Percentiles rank a stretch among this genome's conserved stretches.
These are phyloP conservation scores for Penicillium steckii DNA, from an alignment of 495 filamentous ascomycete genomes.

Conservation along the genomic window DNA sequence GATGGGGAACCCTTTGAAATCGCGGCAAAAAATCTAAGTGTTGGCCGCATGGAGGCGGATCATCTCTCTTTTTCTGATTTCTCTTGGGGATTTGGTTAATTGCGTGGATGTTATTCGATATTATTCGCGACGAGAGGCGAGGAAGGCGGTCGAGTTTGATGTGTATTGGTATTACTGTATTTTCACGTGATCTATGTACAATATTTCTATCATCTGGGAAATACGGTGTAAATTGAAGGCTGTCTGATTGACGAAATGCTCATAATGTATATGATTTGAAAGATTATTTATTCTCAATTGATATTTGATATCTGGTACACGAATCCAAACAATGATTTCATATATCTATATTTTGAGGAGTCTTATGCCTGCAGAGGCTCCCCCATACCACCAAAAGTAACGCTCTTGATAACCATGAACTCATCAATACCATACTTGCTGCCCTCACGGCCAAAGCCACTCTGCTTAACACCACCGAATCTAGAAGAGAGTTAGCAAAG, in stretches of 20 bases:
- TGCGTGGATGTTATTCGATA: neutral
- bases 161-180: neutral
- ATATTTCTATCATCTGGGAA: neutral
- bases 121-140: neutral
- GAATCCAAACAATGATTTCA: neutral
- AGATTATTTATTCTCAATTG: neutral
- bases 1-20: slow-evolving; percentile 31
- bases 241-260: neutral
- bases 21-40: slow-evolving; percentile 28
- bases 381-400: slow-evolving; percentile 78
- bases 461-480: slow-evolving; percentile 93
- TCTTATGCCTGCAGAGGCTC: slow-evolving; percentile 47
- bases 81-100: neutral
- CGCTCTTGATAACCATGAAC: slow-evolving; percentile 83
- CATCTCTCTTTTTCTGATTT: neutral
- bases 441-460: slow-evolving; percentile 90
- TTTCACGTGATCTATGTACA: neutral
- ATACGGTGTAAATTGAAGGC: neutral
- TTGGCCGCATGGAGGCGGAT: slow-evolving; percentile 29
- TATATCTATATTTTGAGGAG: neutral
- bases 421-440: slow-evolving; percentile 89
- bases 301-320: neutral
- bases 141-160: slow-evolving; percentile 7
- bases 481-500: slow-evolving; percentile 31
- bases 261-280: too few species aligned